Evolutionary conservation across 495 filamentous ascomycete genomes (phyloP).

Genomic region (Xylaria scruposa): DNA sequence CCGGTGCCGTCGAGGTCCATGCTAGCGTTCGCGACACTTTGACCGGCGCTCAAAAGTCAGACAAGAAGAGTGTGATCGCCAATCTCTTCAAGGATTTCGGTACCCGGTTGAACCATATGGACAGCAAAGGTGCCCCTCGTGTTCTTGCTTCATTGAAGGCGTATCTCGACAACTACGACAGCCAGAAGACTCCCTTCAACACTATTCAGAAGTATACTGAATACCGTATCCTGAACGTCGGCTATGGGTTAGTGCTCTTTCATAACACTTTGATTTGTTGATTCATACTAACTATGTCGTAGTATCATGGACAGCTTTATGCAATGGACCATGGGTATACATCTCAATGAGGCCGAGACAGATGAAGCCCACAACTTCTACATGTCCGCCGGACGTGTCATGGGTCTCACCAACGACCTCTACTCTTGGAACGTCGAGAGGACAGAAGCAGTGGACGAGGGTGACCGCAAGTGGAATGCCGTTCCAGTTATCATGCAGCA

Average conservation of each 20-base stretch:
- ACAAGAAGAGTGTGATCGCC: constrained; percentile 25
- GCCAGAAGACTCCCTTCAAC: constrained; percentile 29
- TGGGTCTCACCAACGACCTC: constrained; percentile 29
- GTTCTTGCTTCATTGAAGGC: constrained; percentile 23
- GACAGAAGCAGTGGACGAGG: constrained; percentile 21
- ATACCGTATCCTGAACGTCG: constrained; percentile 29
- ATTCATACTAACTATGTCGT: background rate
- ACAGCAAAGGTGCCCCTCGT: constrained; percentile 24
- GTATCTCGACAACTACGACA: constrained; percentile 30
- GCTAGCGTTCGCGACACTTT: constrained; percentile 25
- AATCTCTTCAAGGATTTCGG: constrained; percentile 24
- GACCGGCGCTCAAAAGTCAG: constrained; percentile 8
- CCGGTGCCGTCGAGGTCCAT: constrained; percentile 23
- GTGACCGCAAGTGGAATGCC: constrained; percentile 28
- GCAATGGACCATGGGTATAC: constrained; percentile 29
- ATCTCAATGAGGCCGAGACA: constrained; percentile 26
- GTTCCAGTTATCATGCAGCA: constrained; percentile 30
- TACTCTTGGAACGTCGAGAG: constrained; percentile 31
- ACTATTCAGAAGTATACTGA: constrained; percentile 28
- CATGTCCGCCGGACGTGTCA: constrained; percentile 27
- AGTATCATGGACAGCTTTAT: constrained; percentile 31
- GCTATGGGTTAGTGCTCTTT: constrained; percentile 19
- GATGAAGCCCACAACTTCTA: constrained; percentile 28
- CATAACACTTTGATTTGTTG: background rate
- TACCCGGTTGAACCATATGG: constrained; percentile 22